Base-by-base conservation (phyloP, 805 yeast genomes). In the Jamesozyma spencerorum region DNA sequence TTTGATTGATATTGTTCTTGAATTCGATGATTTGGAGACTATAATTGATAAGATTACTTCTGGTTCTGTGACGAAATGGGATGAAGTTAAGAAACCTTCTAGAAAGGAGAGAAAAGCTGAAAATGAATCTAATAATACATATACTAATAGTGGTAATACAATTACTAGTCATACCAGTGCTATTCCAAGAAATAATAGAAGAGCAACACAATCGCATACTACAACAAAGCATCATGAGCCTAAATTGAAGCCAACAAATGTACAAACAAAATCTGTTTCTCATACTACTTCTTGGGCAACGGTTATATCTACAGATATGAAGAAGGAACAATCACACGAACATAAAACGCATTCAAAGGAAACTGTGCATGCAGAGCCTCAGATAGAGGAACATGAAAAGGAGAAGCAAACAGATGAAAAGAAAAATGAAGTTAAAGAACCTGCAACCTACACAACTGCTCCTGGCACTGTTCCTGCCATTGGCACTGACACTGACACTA, bases 51-150 rank as follows among this genome's bases (percentile, higher is more conserved):
- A 86, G 62, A 88, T 92, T 63, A 80, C 94, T 42, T 84, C 86
- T 46, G 95, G 95, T 49, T 82, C 83, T 54, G 94, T 85, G 30
- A 73, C 82, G 50, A 85, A 83, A 64, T 90, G 97, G 96, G 97
- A 86, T 58, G 92, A 88, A 53, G 95, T 85, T 47, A 80, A 79
- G 63, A 83, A 69, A 53, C 72, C 72, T 22, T 54, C 73, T 35
- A 82, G 79, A 62, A 75, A 74, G 72, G 65, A 75, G 62, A 67
- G 68, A 17, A 35, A 13, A 20, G 22, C 14, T n/a, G 14, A 17
- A 5, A 37, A 14, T 20, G 28, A 34, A 18, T 34, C 39, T 26
- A 34, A 36, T 31, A 37, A 30, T 24, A 34, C 17, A 20, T 18
- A 31, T 18, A 38, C 14, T 18, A 36, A 22, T 19, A 29, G 10